phyloP scores from a whole-genome alignment of 208 protist genomes.

The Vickermania spadyakhi region DNA sequence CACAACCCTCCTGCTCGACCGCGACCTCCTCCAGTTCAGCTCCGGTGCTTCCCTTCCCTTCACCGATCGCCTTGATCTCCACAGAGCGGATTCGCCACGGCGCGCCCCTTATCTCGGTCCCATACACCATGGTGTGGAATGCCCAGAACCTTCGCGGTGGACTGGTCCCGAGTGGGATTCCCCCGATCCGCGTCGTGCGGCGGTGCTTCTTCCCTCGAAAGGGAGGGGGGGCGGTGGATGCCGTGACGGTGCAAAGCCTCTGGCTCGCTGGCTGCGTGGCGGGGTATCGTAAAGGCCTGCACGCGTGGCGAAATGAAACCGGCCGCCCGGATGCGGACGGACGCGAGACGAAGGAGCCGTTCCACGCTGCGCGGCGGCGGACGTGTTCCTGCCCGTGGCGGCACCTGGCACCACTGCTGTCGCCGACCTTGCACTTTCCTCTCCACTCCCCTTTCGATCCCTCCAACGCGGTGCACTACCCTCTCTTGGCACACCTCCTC shows the following conservation, averaged over 20 bases:
- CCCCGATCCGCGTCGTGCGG: constrained; percentile 29
- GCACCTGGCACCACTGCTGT: constrained; percentile 17
- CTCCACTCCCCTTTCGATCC: constrained; percentile 24
- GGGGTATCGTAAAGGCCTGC: constrained; percentile 10
- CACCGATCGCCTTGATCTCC: too few species aligned
- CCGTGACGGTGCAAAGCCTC: constrained; percentile 24
- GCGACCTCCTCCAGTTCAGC: too few species aligned
- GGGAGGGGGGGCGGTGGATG: constrained; percentile 35
- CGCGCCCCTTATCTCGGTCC: constrained; percentile 63
- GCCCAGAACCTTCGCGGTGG: constrained; percentile 56
- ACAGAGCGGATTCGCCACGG: too few species aligned
- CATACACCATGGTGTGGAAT: constrained; percentile 59
- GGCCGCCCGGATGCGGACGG: neutral
- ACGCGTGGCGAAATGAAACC: neutral
- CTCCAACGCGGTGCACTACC: constrained; percentile 10
- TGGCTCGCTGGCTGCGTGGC: constrained; percentile 37
- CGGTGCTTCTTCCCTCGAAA: constrained; percentile 23
- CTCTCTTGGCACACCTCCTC: constrained; percentile 7
- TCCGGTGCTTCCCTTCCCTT: too few species aligned
- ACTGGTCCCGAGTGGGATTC: constrained; percentile 25
- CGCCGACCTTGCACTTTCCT: constrained; percentile 12
- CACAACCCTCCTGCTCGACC: too few species aligned
- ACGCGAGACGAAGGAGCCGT: neutral
- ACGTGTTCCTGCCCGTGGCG: neutral
- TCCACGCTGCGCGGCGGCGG: neutral